Evolutionary conservation across 108 stramenopile species (phyloP), one percentile per base, ranked within the genome.

Genomic region (Bacterosira constricta): DNA sequence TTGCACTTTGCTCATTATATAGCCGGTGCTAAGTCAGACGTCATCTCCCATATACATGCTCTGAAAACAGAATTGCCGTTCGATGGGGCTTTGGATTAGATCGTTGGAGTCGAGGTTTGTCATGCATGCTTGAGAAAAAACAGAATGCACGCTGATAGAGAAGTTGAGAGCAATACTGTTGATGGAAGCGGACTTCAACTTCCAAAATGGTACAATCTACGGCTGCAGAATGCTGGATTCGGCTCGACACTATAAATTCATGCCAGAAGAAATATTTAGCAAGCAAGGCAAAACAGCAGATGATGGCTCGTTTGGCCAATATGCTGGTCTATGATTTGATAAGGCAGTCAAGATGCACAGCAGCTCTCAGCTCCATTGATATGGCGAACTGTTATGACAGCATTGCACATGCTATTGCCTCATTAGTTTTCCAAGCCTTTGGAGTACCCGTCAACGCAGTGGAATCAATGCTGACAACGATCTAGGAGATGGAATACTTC

Each of bases 161-260:
- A 70, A 70, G 57, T 17, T 70, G 2, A 30, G 45, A 23, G 56
- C 69, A 8, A 70, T 70, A 25, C 54, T 70, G 5, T 17, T 70
- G 23, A 60, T 70, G 69, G 69, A 70, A 35, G 57, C 57, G 18
- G 68, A 70, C 32, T 70, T 70, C 45, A 70, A 70, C 46, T 6
- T 21, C 18, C 3, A 2, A 3, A 56, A 57, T 27, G 56, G 56
- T 26, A 44, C 26, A 1, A 45, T 69, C 2, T 57, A 25, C 41
- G 55, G 67, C 13, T 17, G 30, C 31, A 34, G 68, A 34, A 59
- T 59, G 57, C 17, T 69, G 32, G n/a, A 49, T 3, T 45, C 57
- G 34, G 68, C n/a, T 3, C 37, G 68, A 30, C 20, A 13, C 0
- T 45, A 57, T 17, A 39, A 44, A 0, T 26, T 57, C 0, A 69